These are phyloP conservation scores for Hypoxylon perforatum DNA, from an alignment of 495 filamentous ascomycete genomes.

Conservation along the genomic window DNA sequence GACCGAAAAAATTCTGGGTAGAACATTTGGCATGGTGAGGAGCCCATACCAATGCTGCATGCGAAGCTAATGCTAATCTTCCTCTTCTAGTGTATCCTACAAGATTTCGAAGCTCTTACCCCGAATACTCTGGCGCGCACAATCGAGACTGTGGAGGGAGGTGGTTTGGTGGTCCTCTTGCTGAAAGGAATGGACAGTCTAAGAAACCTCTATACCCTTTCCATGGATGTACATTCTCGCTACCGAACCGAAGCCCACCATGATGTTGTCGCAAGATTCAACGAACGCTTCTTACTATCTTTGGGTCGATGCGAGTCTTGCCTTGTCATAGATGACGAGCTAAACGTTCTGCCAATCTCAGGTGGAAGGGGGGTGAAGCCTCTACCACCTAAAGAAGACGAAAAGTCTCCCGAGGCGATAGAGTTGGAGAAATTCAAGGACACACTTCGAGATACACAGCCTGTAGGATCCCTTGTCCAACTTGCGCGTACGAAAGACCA, in stretches of 20 bases:
- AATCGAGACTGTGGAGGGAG: conserved; percentile 97
- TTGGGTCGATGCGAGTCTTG: conserved; percentile 94
- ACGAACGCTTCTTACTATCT: conserved; percentile 96
- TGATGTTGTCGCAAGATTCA: conserved; percentile 96
- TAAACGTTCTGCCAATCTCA: conserved; percentile 97
- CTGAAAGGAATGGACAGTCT: conserved; percentile 97
- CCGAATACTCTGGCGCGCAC: conserved; percentile 95
- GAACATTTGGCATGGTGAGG: conserved; percentile 90
- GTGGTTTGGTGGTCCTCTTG: conserved; percentile 88
- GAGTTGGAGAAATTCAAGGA: conserved; percentile 91
- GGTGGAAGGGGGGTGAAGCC: conserved; percentile 92
- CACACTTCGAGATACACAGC: conserved; percentile 82
- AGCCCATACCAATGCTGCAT: background rate
- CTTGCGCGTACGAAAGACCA: conserved; percentile 94
- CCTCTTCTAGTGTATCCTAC: conserved; percentile 75
- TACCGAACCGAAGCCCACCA: conserved; percentile 97
- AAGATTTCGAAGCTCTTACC: conserved; percentile 98
- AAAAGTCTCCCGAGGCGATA: conserved; percentile 70
- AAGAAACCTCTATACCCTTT: conserved; percentile 96
- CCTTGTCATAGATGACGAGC: conserved; percentile 95
- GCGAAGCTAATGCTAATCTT: conserved; percentile 20
- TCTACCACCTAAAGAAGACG: conserved; percentile 79
- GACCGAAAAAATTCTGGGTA: conserved; percentile 98
- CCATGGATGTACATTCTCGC: conserved; percentile 97
- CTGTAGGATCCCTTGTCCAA: conserved; percentile 82